These are phyloP conservation scores for Mitragyna speciosa DNA, from an alignment of 257 asterid species.

Conservation along the genomic window DNA sequence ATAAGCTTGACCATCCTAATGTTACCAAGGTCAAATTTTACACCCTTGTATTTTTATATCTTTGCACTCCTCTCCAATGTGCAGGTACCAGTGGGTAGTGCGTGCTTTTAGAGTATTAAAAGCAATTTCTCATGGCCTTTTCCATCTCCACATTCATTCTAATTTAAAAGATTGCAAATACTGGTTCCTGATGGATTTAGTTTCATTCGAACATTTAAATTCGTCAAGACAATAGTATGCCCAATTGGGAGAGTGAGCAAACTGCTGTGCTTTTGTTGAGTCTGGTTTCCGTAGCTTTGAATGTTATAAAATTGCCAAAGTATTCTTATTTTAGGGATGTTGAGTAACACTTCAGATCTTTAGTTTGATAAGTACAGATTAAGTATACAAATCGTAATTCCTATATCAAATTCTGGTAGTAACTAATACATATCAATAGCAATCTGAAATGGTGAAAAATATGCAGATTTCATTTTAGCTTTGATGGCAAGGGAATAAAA, in stretches of 20 bases:
- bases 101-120: neutral
- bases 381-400: neutral
- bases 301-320: neutral
- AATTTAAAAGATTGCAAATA: neutral
- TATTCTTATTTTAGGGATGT: neutral
- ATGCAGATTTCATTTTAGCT: neutral
- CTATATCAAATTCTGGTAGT: neutral
- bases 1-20: constrained; percentile 86
- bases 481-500: neutral
- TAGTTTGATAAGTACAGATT: neutral
- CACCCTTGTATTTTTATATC: neutral
- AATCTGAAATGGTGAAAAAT: neutral
- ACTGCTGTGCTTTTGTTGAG: neutral
- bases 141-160: neutral
- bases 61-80: neutral
- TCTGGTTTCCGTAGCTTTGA: neutral
- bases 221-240: no score
- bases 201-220: neutral
- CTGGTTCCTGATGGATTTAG: neutral
- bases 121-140: neutral
- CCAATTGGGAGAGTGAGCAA: no score
- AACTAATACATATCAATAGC: neutral
- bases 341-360: neutral
- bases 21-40: constrained; percentile 64
- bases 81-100: neutral